Evolutionary conservation across 2,329 filamentous ascomycete genomes (phyloP).

Genomic region (Lasiodiplodia gonubiensis): DNA sequence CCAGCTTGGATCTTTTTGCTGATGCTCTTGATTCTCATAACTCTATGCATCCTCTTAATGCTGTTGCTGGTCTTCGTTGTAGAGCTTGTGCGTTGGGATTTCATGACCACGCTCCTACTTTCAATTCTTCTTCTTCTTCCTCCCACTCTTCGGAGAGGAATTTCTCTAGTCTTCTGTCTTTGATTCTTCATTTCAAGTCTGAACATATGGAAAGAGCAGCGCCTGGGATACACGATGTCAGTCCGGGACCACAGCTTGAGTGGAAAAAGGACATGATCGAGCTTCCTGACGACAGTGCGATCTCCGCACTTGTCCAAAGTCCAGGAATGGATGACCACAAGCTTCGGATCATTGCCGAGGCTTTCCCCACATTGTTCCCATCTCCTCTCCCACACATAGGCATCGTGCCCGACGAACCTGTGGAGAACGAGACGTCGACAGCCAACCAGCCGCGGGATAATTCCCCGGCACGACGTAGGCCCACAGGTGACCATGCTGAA

Average conservation of each 20-base stretch:
- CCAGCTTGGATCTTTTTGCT: slow-evolving; percentile 62
- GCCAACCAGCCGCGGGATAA: background rate
- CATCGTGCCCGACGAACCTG: slow-evolving; percentile 39
- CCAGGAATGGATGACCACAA: slow-evolving; percentile 64
- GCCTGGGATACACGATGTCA: slow-evolving; percentile 2
- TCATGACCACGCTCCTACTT: slow-evolving; percentile 38
- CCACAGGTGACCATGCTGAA: slow-evolving; percentile 6
- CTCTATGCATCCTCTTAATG: slow-evolving; percentile 51
- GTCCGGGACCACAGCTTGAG: slow-evolving; percentile 44
- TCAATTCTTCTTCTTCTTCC: slow-evolving; percentile 39
- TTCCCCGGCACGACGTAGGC: background rate
- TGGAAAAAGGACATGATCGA: slow-evolving; percentile 69
- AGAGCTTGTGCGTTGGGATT: slow-evolving; percentile 46
- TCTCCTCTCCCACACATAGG: slow-evolving; percentile 52
- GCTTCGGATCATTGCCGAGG: slow-evolving; percentile 57
- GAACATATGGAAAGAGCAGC: slow-evolving; percentile 53
- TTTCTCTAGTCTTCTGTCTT: slow-evolving; percentile 56
- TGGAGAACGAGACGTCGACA: slow-evolving; percentile 31
- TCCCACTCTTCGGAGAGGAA: slow-evolving; percentile 47
- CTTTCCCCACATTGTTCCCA: slow-evolving; percentile 55
- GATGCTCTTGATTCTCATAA: slow-evolving; percentile 51
- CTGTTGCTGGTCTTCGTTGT: slow-evolving; percentile 52
- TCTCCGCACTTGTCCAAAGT: slow-evolving; percentile 56
- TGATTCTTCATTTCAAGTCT: slow-evolving; percentile 66
- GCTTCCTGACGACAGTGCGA: slow-evolving; percentile 58